Conservation (phyloP, 352 stramenopile species). For the Globisporangium viniferum region DNA sequence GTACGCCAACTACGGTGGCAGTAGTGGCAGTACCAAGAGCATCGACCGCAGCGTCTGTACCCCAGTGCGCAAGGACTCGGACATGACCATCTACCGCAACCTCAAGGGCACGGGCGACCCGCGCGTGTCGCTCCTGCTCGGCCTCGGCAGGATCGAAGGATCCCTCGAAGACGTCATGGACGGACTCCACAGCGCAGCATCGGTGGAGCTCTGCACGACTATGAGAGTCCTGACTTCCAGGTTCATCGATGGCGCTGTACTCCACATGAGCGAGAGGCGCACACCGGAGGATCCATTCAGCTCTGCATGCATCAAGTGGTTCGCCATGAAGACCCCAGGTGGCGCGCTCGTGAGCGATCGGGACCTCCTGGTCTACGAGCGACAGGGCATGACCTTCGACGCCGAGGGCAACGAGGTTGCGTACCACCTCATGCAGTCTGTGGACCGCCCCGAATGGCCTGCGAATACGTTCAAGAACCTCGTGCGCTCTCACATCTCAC, state of each 20-base stretch:
- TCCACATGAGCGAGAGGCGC: constrained; percentile 29
- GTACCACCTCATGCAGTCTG: constrained; percentile 44
- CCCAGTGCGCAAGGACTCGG: constrained; percentile 29
- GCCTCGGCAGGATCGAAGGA: constrained; percentile 29
- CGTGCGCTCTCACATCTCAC: constrained; percentile 21
- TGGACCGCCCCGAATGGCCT: constrained; percentile 29
- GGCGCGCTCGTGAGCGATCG: constrained; percentile 29
- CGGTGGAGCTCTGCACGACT: constrained; percentile 36
- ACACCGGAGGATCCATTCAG: constrained; percentile 27
- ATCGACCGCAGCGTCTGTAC: constrained; percentile 28
- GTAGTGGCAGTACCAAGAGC: not conserved
- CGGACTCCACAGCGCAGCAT: constrained; percentile 31
- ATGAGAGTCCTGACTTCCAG: constrained; percentile 32
- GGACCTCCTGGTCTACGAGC: constrained; percentile 50
- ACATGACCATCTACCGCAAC: constrained; percentile 49
- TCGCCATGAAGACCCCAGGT: constrained; percentile 26
- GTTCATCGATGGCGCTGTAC: constrained; percentile 29
- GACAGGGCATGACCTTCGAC: constrained; percentile 33
- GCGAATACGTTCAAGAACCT: constrained; percentile 25
- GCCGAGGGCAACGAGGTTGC: constrained; percentile 30
- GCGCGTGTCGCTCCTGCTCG: constrained; percentile 24
- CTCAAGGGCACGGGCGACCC: constrained; percentile 36
- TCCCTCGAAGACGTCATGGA: constrained; percentile 49
- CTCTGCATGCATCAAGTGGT: constrained; percentile 45
- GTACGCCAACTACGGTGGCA: constrained; percentile 18